Evolutionary conservation across 2,329 filamentous ascomycete genomes (phyloP).

Genomic region (Paecilomyces sp.): DNA sequence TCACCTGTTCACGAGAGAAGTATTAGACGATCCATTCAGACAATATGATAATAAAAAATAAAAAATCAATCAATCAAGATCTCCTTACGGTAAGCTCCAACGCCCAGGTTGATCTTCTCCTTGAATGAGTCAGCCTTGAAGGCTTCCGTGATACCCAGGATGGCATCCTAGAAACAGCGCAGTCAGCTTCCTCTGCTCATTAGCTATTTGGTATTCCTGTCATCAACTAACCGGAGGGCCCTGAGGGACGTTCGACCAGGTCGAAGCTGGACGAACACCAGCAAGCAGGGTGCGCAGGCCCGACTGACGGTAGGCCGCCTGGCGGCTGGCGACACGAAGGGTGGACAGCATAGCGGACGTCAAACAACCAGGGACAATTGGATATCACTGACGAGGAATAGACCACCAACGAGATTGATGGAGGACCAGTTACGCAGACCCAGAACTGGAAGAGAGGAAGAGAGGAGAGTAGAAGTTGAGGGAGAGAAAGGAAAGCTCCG

Average conservation of each 20-base stretch:
- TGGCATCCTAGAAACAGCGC: conserved; percentile 29
- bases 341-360: conserved; percentile 38
- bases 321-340: conserved; percentile 36
- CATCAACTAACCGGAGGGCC: conserved; percentile 74
- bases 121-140: conserved; percentile 94
- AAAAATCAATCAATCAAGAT: background rate
- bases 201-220: conserved; percentile 4
- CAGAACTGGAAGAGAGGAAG: background rate
- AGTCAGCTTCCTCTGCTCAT: conserved; percentile 15
- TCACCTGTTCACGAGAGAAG: conserved; percentile 46
- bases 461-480: background rate
- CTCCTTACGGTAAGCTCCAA: conserved; percentile 82
- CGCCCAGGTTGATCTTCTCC: conserved; percentile 98
- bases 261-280: conserved; percentile 60
- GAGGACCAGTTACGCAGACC: background rate
- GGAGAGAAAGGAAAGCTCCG: background rate
- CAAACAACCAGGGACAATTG: background rate
- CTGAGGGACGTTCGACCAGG: conserved; percentile 86
- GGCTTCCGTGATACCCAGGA: conserved; percentile 73
- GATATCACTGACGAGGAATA: background rate
- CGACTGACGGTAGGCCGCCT: conserved; percentile 32
- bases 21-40: too few relatives aligned
- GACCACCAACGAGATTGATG: background rate
- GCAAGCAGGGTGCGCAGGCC: conserved; percentile 30
- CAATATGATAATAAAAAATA: too few relatives aligned